Evolutionary conservation across 768 basidiomycete species (phyloP), one percentile per base, ranked within the genome.

Genomic region (Ephemerocybe angulata): DNA sequence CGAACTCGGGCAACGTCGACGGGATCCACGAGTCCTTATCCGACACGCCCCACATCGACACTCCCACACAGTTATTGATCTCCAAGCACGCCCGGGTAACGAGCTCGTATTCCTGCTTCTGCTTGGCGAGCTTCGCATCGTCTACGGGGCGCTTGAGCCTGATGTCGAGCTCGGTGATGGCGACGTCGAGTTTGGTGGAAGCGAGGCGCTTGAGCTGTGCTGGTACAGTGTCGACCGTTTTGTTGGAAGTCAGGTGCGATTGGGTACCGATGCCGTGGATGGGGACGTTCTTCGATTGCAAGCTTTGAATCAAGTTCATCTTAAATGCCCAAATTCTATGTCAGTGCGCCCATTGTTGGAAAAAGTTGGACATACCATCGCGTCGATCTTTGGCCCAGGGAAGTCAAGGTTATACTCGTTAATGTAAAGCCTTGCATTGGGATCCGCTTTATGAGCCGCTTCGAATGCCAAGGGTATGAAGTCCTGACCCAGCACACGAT

Each of bases 161-260:
- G 60, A 82, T 82, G 62, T 87, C 85, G 46, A 87, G 76, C 63
- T 86, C 86, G 2, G 86, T 87, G 59, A 86, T 79, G 11, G 84
- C 85, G 22, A 86, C 80, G 59, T 87, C 85, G 40, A 87, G 70
- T 3, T 86, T 84, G 28, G 86, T 77, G 11, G 76, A 77, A 12
- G 80, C 76, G 62, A 87, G 80, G 48, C 76, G 71, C 57, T 77
- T 63, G 53, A 85, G 67, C 55, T 81, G 80, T 2, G 72, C 65
- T 53, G 76, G 69, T 42, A 87, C 63, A 8, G 69, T 68, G 1
- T 82, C 81, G 17, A 86, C 73, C 56, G n/a, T n/a, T n/a, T 77
- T 61, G 22, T 83, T 84, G 22, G 85, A 77, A 60, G 83, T 80
- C 57, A 85, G 71, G 65, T 86, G 85, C 47, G 72, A 68, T 68